These are phyloP conservation scores for Syzygium jambos DNA, from an alignment of 345 rosid species.

Conservation along the genomic window DNA sequence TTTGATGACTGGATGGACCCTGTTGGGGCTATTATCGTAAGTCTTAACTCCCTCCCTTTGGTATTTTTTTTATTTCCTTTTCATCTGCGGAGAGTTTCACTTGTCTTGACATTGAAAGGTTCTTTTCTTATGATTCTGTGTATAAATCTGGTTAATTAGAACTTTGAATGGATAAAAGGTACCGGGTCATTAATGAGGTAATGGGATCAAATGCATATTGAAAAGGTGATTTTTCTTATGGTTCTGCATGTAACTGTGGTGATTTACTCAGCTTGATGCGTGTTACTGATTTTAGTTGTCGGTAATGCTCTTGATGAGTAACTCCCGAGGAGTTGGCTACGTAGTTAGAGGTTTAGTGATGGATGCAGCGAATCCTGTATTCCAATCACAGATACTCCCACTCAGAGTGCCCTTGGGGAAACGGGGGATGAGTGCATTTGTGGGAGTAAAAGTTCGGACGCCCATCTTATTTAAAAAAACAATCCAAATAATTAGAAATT, in stretches of 20 bases:
- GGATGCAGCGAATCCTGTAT: neutral
- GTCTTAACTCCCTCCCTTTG: slow-evolving; percentile 8
- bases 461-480: neutral
- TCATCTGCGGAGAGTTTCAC: neutral
- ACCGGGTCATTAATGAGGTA: neutral
- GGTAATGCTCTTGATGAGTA: neutral
- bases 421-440: neutral
- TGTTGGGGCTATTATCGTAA: slow-evolving; percentile 89
- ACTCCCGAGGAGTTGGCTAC: neutral
- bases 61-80: neutral
- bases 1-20: slow-evolving; percentile 87
- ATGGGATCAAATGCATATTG: neutral
- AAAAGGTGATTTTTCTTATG: neutral
- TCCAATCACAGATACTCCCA: neutral
- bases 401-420: neutral
- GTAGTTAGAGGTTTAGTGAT: neutral
- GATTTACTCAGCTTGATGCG: neutral
- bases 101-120: neutral
- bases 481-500: neutral
- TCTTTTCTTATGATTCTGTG: neutral
- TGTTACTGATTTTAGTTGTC: neutral
- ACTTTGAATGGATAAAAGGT: neutral
- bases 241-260: neutral
- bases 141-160: neutral
- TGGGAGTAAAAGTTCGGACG: neutral